These are phyloP conservation scores for Sungouiozyma intestinalis DNA, from an alignment of 805 yeast species.

Conservation along the genomic window DNA sequence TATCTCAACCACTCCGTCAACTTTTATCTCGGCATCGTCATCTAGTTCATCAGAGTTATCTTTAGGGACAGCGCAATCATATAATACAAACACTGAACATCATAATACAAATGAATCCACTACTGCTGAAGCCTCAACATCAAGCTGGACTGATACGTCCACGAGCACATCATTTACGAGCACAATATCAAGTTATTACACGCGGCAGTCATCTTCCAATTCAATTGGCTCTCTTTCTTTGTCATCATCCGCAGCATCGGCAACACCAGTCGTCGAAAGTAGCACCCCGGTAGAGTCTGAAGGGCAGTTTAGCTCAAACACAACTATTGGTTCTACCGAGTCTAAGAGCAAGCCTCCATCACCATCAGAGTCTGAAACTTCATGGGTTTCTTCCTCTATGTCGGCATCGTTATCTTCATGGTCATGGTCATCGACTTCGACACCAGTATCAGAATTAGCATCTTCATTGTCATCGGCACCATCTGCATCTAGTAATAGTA, in stretches of 20 bases:
- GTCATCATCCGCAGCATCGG: constrained; percentile 1
- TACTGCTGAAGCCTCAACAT: no score
- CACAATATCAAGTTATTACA: neutral
- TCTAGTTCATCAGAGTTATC: neutral
- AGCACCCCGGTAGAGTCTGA: no score
- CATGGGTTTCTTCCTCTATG: neutral
- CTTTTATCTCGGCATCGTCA: neutral
- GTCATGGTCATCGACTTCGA: neutral
- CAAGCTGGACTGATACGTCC: no score
- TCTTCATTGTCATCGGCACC: constrained; percentile 2
- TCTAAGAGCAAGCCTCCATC: no score
- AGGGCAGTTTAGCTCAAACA: no score
- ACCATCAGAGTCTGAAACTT: no score
- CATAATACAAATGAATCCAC: no score
- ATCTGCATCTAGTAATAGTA: neutral
- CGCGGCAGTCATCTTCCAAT: neutral
- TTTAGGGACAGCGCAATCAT: neutral
- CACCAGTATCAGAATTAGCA: neutral
- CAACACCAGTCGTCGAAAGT: no score
- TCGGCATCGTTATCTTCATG: neutral
- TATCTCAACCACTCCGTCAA: no score
- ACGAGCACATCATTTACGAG: neutral
- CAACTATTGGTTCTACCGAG: no score
- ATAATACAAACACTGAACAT: no score
- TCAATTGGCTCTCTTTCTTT: neutral